Percentiles rank a stretch among this genome's conserved stretches.
Conservation (phyloP, 164 flowering plant species). For the Vitis labrusca region DNA sequence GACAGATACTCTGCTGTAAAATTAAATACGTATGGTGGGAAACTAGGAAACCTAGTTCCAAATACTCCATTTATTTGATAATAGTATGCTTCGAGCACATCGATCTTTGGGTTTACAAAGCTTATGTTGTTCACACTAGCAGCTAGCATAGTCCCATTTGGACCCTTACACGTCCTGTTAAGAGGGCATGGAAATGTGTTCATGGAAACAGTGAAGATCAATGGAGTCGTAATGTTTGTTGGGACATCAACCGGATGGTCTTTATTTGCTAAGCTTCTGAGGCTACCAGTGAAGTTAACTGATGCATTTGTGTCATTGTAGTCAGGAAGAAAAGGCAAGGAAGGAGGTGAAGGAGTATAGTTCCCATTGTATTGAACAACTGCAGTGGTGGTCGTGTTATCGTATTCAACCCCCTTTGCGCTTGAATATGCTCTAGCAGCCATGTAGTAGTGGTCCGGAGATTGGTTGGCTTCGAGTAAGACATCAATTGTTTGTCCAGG, state of each 20-base stretch:
- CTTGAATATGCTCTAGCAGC: constrained; percentile 10
- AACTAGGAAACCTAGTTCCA: constrained; percentile 7
- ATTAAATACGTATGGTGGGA: constrained; percentile 18
- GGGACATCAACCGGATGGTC: constrained; percentile 21
- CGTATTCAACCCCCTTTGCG: not conserved
- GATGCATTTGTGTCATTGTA: constrained; percentile 7
- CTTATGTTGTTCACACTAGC: constrained; percentile 29
- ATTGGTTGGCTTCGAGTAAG: constrained; percentile 16
- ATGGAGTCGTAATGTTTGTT: constrained; percentile 4
- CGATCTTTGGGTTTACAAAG: constrained; percentile 16
- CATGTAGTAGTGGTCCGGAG: constrained; percentile 19
- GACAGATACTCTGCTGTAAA: constrained; percentile 21
- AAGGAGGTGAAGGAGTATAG: constrained; percentile 7
- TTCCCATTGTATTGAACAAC: constrained; percentile 13
- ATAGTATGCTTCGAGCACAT: constrained; percentile 26
- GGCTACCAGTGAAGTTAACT: not conserved
- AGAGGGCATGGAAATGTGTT: constrained; percentile 12
- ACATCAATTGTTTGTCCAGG: constrained; percentile 26
- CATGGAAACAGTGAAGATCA: constrained; percentile 8
- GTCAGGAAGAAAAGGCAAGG: constrained; percentile 12
- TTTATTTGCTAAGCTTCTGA: constrained; percentile 12
- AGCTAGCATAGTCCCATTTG: constrained; percentile 16
- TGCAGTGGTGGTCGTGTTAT: constrained; percentile 26
- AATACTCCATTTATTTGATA: constrained; percentile 15
- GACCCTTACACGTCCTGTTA: constrained; percentile 19